These are phyloP conservation scores for Davidsoniella eucalypti DNA, from an alignment of 2,329 filamentous ascomycete species.

Conservation along the genomic window DNA sequence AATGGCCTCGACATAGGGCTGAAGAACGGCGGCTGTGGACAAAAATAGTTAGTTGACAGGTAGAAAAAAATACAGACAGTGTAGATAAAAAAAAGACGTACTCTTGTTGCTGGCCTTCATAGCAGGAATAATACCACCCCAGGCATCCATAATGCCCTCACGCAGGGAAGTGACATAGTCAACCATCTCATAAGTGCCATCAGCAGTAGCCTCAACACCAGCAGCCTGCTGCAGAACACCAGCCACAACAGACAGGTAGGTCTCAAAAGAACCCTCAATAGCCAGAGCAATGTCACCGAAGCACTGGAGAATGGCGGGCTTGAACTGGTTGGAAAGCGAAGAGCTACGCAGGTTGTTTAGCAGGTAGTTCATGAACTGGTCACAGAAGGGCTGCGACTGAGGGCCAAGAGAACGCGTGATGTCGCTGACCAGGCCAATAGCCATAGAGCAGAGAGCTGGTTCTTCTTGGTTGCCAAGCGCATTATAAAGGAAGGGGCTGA, in stretches of 20 bases:
- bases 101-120: constrained; percentile 73
- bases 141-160: constrained; percentile 97
- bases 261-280: constrained; percentile 82
- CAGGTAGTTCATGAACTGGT: constrained; percentile 95
- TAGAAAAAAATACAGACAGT: constrained; percentile 16
- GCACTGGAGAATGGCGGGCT: constrained; percentile 92
- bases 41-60: constrained; percentile 15
- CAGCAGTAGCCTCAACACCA: constrained; percentile 58
- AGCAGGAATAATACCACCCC: constrained; percentile 89
- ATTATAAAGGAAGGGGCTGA: constrained; percentile 81
- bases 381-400: constrained; percentile 86
- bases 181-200: constrained; percentile 85
- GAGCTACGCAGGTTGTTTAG: constrained; percentile 81
- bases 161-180: constrained; percentile 91
- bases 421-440: constrained; percentile 92
- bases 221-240: constrained; percentile 89
- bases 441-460: constrained; percentile 85
- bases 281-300: constrained; percentile 96
- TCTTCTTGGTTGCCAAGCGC: constrained; percentile 93
- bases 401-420: constrained; percentile 84
- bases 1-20: constrained; percentile 67
- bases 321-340: constrained; percentile 85
- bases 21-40: constrained; percentile 46
- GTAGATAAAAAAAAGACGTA: constrained; percentile 24
- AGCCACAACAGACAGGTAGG: constrained; percentile 80